phyloP scores from a whole-genome alignment of 2,329 filamentous ascomycete genomes.

The Juglanconis juglandina region DNA sequence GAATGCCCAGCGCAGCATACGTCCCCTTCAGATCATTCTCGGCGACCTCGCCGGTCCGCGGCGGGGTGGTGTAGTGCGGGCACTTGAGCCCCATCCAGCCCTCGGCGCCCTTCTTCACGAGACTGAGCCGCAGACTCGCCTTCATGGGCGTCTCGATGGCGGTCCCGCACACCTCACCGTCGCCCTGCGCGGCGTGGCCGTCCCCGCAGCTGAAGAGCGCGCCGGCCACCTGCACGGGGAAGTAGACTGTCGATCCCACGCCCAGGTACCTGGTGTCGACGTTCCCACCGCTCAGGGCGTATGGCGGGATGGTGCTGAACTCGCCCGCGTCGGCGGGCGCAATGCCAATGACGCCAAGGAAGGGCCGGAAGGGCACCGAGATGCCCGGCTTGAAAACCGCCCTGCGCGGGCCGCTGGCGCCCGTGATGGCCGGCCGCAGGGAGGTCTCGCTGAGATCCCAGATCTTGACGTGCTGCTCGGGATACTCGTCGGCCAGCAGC shows the following conservation, averaged over 20 bases:
- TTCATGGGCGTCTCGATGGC: slow-evolving; percentile 53
- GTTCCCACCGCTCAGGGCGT: slow-evolving; percentile 48
- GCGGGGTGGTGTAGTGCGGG: slow-evolving; percentile 44
- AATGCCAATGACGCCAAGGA: slow-evolving; percentile 51
- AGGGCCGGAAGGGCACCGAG: slow-evolving; percentile 46
- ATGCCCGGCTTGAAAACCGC: slow-evolving; percentile 46
- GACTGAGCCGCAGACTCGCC: slow-evolving; percentile 44
- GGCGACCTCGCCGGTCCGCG: slow-evolving; percentile 33
- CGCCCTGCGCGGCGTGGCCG: slow-evolving; percentile 52
- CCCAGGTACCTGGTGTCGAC: slow-evolving; percentile 50
- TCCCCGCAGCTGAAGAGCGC: slow-evolving; percentile 53
- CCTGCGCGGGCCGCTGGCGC: slow-evolving; percentile 25
- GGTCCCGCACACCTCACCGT: slow-evolving; percentile 54
- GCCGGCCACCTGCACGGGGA: slow-evolving; percentile 46
- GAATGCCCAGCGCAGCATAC: slow-evolving; percentile 54
- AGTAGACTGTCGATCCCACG: slow-evolving; percentile 42
- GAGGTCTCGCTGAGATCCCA: slow-evolving; percentile 38
- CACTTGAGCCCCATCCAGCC: slow-evolving; percentile 30
- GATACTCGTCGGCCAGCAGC: slow-evolving; percentile 46
- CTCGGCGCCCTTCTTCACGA: slow-evolving; percentile 40
- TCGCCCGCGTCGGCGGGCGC: slow-evolving; percentile 43
- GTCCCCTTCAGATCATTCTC: slow-evolving; percentile 40
- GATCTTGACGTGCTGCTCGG: slow-evolving; percentile 42
- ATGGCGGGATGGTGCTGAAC: slow-evolving; percentile 48
- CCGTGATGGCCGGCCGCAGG: slow-evolving; percentile 13